phyloP scores from a whole-genome alignment of 2,329 filamentous ascomycete species.

The Colletotrichum paranaense region DNA sequence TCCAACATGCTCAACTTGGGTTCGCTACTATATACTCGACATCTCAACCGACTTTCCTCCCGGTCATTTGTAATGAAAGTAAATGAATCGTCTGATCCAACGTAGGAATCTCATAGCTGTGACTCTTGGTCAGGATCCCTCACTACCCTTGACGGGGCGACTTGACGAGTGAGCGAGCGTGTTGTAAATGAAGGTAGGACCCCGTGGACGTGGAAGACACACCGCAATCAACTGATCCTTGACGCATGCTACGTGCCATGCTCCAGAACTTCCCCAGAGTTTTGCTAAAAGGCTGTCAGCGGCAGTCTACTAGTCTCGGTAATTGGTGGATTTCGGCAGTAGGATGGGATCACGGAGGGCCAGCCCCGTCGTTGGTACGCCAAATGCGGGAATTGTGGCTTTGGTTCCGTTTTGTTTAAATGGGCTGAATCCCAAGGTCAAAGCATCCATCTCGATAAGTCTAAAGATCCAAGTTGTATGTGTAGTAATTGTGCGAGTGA shows the following conservation, averaged over 20 bases:
- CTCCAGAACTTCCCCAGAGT: conserved; percentile 1
- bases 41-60: not conserved
- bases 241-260: not conserved
- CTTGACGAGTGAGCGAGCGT: conserved; percentile 15
- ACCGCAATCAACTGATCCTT: not conserved
- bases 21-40: conserved; percentile 15
- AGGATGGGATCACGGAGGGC: conserved; percentile 18
- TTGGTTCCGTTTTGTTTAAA: not conserved
- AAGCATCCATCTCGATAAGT: not conserved
- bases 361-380: not conserved
- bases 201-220: conserved; percentile 14
- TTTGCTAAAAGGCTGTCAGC: conserved; percentile 5
- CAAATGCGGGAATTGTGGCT: conserved; percentile 14
- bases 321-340: conserved; percentile 32
- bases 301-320: conserved; percentile 16
- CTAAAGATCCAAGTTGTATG: accelerated
- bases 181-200: conserved; percentile 5
- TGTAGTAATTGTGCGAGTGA: not conserved
- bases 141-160: not conserved
- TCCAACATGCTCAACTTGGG: not conserved
- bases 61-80: not conserved
- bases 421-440: not conserved
- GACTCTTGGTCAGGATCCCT: not conserved
- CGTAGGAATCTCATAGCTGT: not conserved
- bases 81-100: not conserved